Evolutionary conservation across 2,329 filamentous ascomycete genomes (phyloP), one percentile per base, ranked within the genome.

Genomic region (Sordariomycetes sp.): DNA sequence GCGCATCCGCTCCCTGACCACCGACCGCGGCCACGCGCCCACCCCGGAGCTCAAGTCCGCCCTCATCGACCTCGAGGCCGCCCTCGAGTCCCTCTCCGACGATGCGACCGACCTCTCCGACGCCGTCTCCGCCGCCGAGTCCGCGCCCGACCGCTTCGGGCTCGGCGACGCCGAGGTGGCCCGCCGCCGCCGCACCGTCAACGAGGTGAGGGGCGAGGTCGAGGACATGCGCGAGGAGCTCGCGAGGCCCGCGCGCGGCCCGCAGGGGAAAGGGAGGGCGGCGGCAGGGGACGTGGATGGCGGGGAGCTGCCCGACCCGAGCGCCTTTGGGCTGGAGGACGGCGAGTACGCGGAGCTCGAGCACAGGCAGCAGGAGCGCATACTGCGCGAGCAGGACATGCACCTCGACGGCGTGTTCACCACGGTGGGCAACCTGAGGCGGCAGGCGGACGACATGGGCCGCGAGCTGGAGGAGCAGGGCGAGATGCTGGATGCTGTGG

Each of bases 361-460:
- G 77, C 88, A 96, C 71, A 87, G 94, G 73, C 84, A 95, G 69
- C 95, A 99, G 76, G 70, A 88, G 68, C 83, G 92, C 73, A 88
- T 99, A 73, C 92, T 99, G 88, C 83, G 87, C 64, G 90, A 97
- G 72, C 94, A 99, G 76, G 94, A 99, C 69, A 80, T 92, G 73
- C 88, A 94, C 65, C 79, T 99, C 1, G 93, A 97, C 69, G 89
- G 89, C 18, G 93, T 99, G 53, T 96, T 95, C 69, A 83, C 86
- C 64, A 97, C 93, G 1, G 94, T 99, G 25, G 93, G 92, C 2
- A 97, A 91, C 69, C 74, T 99, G 68, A 79, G 93, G 59, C 80
- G 88, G 68, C 94, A 97, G 78, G 95, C 94, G 1, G 87, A 95
- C 72, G 89, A 91, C 65, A 99, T 99, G 93, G 93, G 94, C 1